Evolutionary conservation across 192 early-diverging fungal species (phyloP).

Genomic region (Entophlyctis helioformis): DNA sequence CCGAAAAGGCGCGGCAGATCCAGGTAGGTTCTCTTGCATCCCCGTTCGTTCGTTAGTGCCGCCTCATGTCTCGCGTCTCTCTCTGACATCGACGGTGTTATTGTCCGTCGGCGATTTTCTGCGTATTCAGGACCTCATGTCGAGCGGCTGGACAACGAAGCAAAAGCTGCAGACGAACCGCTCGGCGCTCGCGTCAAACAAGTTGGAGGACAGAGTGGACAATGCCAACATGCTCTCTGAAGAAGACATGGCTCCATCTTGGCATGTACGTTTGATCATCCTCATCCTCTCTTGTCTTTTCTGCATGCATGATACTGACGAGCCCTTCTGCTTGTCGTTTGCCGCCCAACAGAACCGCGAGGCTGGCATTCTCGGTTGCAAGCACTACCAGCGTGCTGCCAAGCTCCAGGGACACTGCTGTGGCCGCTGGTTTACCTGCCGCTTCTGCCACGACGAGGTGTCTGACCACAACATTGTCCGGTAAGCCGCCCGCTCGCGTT

Average conservation of each 20-base stretch:
- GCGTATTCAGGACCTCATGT: slow-evolving; percentile 51
- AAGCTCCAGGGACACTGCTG: slow-evolving; percentile 70
- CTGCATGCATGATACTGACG: background rate
- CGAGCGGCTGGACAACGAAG: slow-evolving; percentile 22
- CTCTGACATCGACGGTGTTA: too few species aligned
- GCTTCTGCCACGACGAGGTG: slow-evolving; percentile 66
- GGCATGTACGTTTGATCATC: slow-evolving; percentile 20
- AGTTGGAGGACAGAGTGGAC: slow-evolving; percentile 12
- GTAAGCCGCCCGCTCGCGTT: slow-evolving; percentile 21
- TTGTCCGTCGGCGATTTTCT: too few species aligned
- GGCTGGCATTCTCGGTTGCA: slow-evolving; percentile 49
- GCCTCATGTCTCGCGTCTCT: background rate
- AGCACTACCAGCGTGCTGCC: slow-evolving; percentile 61
- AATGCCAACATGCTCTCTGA: slow-evolving; percentile 28
- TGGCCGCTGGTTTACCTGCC: slow-evolving; percentile 57
- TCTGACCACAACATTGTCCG: slow-evolving; percentile 55
- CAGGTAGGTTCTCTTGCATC: slow-evolving; percentile 33
- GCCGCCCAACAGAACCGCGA: slow-evolving; percentile 32
- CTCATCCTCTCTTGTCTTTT: background rate
- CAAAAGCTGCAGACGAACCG: slow-evolving; percentile 17
- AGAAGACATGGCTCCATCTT: slow-evolving; percentile 30
- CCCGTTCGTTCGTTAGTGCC: background rate
- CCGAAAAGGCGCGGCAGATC: slow-evolving; percentile 59
- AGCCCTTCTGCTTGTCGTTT: background rate
- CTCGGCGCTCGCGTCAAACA: slow-evolving; percentile 15